Evolutionary conservation across 208 protist genomes (phyloP), one percentile per base, ranked within the genome.

Genomic region (Strigomonas culicis): DNA sequence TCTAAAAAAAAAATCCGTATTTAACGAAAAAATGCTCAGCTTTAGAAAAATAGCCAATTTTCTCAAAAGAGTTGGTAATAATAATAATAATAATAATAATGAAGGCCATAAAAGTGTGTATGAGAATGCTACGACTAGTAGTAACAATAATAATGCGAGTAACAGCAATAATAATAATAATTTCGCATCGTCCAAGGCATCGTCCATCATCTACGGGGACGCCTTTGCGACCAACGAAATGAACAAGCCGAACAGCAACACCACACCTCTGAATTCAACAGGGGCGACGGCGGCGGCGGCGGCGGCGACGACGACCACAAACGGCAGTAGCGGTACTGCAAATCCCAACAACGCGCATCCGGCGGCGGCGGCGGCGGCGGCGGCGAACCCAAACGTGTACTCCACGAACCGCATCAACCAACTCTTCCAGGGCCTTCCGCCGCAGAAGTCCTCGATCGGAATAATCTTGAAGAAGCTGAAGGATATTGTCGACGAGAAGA

Each of bases 41-140:
- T 89, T 89, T 53, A 72, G 72, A 36, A 74, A 73, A 19, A 83
- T 87, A 43, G 67, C 76, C 0, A 66, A 60, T 21, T 87, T 84
- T 69, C 68, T 87, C 22, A 82, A 81, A 63, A 80, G 75, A 30
- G 80, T 83, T 27, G 47, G 22, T 36, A 52, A 34, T n/a, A 59
- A 31, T 39, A 41, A 31, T 41, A 31, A 63, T 39, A 58, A 39
- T 58, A 39, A 17, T n/a, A 39, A 30, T 39, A 58, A 21, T 34
- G 52, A 58, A 4, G 32, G 19, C 30, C 11, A 39, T 47, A 47
- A 19, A 21, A 47, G 19, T 47, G 19, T 47, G 13, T 21, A 19
- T 47, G 19, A 47, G 13, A 47, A 47, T 47, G 19, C 19, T 21
- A 47, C 19, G 41, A 47, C 17, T 55, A 55, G 25, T 55, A 55